These are phyloP conservation scores for Falciphora oryzae DNA, from an alignment of 2,329 filamentous ascomycete species.

Conservation along the genomic window DNA sequence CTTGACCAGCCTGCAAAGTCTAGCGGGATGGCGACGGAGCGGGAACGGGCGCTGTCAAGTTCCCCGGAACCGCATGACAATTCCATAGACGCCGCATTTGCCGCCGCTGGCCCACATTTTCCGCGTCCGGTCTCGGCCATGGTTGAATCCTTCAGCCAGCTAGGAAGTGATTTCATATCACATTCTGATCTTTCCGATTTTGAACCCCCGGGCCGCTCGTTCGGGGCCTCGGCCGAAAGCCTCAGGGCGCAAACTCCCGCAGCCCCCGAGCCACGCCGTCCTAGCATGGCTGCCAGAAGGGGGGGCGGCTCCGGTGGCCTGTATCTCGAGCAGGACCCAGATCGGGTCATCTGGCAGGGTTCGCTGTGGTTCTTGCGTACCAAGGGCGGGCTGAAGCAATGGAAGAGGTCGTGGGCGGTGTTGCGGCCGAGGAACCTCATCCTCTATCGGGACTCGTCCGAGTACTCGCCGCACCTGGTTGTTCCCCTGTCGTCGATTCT, in stretches of 20 bases:
- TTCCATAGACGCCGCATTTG: constrained; percentile 26
- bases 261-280: constrained; percentile 23
- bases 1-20: constrained; percentile 14
- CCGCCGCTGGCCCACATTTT: constrained; percentile 22
- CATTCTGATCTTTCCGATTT: constrained; percentile 83
- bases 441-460: constrained; percentile 87
- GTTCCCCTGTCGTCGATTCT: constrained; percentile 74
- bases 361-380: constrained; percentile 81
- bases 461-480: constrained; percentile 83
- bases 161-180: constrained; percentile 64
- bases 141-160: constrained; percentile 57
- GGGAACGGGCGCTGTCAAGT: constrained; percentile 46
- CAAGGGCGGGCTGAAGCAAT: constrained; percentile 78
- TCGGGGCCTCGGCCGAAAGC: constrained; percentile 47
- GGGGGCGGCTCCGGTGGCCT: constrained; percentile 57
- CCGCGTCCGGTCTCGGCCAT: constrained; percentile 43
- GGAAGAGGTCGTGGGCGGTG: constrained; percentile 94
- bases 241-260: constrained; percentile 35
- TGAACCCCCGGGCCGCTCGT: constrained; percentile 40
- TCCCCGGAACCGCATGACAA: constrained; percentile 54
- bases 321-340: constrained; percentile 59
- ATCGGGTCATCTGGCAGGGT: constrained; percentile 90
- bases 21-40: constrained; percentile 21
- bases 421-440: constrained; percentile 78
- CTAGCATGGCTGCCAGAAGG: constrained; percentile 42